Base-by-base conservation (phyloP, 306 rosid genomes). In the Betula pendula region DNA sequence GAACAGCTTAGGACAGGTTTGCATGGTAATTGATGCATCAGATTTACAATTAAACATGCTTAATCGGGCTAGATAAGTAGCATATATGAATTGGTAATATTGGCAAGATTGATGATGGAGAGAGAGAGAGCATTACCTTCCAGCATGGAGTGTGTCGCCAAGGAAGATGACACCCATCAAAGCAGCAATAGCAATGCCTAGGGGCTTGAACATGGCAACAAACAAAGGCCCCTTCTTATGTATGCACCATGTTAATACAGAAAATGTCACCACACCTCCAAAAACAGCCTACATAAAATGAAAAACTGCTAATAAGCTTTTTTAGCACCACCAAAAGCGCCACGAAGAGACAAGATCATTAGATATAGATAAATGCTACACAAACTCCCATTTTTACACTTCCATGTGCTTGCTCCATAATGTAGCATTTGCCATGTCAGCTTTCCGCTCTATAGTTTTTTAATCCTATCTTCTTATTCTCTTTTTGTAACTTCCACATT, bases 141-240 rank as follows among this genome's bases (percentile, higher is more conserved):
- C 94, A 49, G 82, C 70, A 74, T 84, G 77, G 40, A 89, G 88
- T 52, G 89, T 88, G 58, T 86, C 91, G 60, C 94, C 88, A 8
- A 91, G 90, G 80, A 91, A 85, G 82, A 72, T 56, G 47, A 66
- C 86, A 70, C 96, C 75, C 55, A 84, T 69, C 40, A 87, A 84
- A 42, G 92, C 93, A 60, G 93, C 93, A 77, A 87, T 80, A 59
- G 87, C 92, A 68, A 91, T 87, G 76, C 90, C 84, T 22, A 87
- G 40, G 56, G 93, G 93, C 79, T 85, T 89, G 81, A 90, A 91
- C 89, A 82, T 81, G 52, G 84, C 81, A 69, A 84, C 88, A 85
- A 89, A 91, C 1, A 91, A 82, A 1, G 93, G 96, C 51, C 96
- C 94, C 81, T 89, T 91, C 79, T 79, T 81, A 33, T 80, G 44